Percentiles rank a stretch among this genome's conserved stretches.
Evolutionary conservation across 148 eudicot genomes (phyloP).

Genomic region (Talinum fruticosum): DNA sequence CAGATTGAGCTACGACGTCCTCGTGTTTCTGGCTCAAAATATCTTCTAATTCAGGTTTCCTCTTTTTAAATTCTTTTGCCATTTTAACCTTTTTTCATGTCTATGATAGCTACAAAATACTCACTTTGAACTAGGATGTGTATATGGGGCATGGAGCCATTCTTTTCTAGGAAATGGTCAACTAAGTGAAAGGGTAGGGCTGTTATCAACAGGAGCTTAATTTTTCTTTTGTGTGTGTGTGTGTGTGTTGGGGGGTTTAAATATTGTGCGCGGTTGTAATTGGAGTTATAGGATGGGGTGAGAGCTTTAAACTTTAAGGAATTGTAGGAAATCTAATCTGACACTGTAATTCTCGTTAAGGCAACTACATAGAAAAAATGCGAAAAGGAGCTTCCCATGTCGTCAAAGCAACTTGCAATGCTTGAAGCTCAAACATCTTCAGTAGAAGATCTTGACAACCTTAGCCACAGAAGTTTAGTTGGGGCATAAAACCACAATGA

Average conservation of each 20-base stretch:
- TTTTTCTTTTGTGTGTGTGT: no score
- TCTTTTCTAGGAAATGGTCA: not conserved
- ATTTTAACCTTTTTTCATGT: not conserved
- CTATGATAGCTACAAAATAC: not conserved
- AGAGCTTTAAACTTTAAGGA: not conserved
- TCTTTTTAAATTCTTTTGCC: not conserved
- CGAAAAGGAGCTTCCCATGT: not conserved
- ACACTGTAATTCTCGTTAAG: not conserved
- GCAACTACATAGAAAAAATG: not conserved
- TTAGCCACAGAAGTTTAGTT: not conserved
- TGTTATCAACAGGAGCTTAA: no score
- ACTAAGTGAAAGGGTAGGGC: not conserved
- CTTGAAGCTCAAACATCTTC: not conserved
- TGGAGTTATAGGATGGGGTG: not conserved
- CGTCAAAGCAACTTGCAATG: not conserved
- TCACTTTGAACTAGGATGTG: not conserved
- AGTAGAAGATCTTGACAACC: not conserved
- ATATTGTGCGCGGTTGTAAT: not conserved
- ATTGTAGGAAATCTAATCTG: not conserved
- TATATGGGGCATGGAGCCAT: no score
- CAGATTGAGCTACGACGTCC: slow-evolving; percentile 45
- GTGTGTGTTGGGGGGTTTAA: not conserved
- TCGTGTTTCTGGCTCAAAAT: slow-evolving; percentile 27
- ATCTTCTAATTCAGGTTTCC: slow-evolving; percentile 56
- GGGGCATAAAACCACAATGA: no score